Conservation (phyloP, 1,284 basidiomycete species). For the Ceratobasidium papillatum region DNA sequence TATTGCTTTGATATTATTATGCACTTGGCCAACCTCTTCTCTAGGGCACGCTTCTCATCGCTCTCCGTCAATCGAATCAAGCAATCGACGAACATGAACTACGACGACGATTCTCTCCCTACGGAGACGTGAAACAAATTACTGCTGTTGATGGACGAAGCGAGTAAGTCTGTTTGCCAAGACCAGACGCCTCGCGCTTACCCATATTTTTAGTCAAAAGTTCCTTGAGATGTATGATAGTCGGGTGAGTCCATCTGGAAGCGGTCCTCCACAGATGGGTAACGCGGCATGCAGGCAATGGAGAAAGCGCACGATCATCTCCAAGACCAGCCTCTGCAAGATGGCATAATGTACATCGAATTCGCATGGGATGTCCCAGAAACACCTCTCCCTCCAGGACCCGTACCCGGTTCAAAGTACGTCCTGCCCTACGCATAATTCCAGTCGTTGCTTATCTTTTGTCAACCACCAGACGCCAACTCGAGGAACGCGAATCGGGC, state of each 20-base stretch:
- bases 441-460: conserved; percentile 11
- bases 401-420: conserved; percentile 50
- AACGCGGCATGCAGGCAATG: conserved; percentile 61
- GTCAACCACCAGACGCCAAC: conserved; percentile 10
- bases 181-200: not conserved
- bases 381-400: conserved; percentile 51
- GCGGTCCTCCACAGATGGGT: not conserved
- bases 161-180: conserved; percentile 63
- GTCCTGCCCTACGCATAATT: conserved; percentile 45
- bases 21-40: conserved; percentile 47
- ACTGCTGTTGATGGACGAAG: conserved; percentile 68
- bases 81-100: conserved; percentile 85
- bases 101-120: conserved; percentile 81
- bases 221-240: conserved; percentile 91
- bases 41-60: conserved; percentile 85
- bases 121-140: conserved; percentile 89
- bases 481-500: conserved; percentile 42
- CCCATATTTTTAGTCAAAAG: conserved; percentile 66
- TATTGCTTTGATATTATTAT: not conserved
- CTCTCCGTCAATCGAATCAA: conserved; percentile 75
- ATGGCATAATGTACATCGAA: conserved; percentile 86
- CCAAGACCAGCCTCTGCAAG: conserved; percentile 78
- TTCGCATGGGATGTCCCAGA: conserved; percentile 84
- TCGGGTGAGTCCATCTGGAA: conserved; percentile 60
- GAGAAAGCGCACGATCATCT: conserved; percentile 83